Evolutionary conservation across 2,329 filamentous ascomycete species (phyloP), one percentile per base, ranked within the genome.

Genomic region (Xylaria sp.): DNA sequence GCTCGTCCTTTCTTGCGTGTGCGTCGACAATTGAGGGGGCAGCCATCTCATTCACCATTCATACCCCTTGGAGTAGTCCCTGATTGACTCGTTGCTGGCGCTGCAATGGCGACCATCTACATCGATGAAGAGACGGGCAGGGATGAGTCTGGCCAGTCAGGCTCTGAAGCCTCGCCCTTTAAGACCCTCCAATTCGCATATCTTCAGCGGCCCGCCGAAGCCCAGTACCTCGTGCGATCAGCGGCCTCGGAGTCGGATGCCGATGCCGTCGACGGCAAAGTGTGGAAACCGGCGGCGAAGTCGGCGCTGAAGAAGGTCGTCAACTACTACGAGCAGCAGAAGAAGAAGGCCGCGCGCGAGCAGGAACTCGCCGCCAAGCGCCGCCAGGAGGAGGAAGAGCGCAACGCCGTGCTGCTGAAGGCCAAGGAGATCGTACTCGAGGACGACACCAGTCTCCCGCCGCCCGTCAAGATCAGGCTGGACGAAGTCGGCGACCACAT

Each of bases 161-260:
- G 70, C 44, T 66, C 70, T 12, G 62, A 72, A 39, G 28, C 58
- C 8, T 58, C 62, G 32, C 65, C 70, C 32, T 72, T 68, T 59
- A 72, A 72, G 28, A 72, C 70, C 15, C 68, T 72, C 37, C 68
- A 70, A 25, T 72, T 68, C 56, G 70, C 70, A 20, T 72, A 72
- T 28, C 37, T 70, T 10, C 68, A 70, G 41, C 65, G 28, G 50
- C 70, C 70, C 15, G 62, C 68, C 46, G 68, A 70, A 64, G 50
- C 70, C 34, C 65, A 70, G 25, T 72, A 72, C 13, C 70, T 72
- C 55, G 63, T 65, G 20, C 63, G 65, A 63, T 66, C 66, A 4
- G 39, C 61, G 2, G 58, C 62, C 7, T 25, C 54, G 1, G 69
- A 66, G 18, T 1, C 23, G 0, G 65, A 66, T n/a, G 13, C 54